Evolutionary conservation across 805 yeast species (phyloP), one percentile per base, ranked within the genome.

Genomic region (Candida golubevii): DNA sequence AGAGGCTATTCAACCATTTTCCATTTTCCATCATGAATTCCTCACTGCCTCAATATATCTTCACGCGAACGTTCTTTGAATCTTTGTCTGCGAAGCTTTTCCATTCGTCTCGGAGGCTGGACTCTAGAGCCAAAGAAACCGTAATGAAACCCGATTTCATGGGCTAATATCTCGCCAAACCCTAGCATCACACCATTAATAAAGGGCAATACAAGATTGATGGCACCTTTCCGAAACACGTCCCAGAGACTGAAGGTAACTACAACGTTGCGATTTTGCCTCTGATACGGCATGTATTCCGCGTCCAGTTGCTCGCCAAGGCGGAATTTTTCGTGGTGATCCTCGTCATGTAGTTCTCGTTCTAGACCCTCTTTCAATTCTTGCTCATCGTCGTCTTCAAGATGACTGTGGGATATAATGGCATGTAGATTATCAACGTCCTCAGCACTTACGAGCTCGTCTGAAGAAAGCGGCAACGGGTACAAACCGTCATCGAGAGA

Each of bases 171-270:
- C 68, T 91, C 98, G 1, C 98, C 98, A 61, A 91, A 88, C 0
- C 98, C 98, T 40, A 91, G 75, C 96, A 90, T 90, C 65, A 91
- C 71, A 8, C 98, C 98, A 57, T 91, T 91, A 54, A 91, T 72
- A 57, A 91, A 89, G 2, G 98, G 98, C 37, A 91, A 66, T 1
- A 89, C 60, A 53, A 91, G 65, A 55, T 91, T 91, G 50, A 91
- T 80, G 2, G 89, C 75, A 18, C 84, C 66, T n/a, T 74, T 71
- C 34, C 69, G 63, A 26, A 76, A 36, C 33, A 77, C 64, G 6
- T 60, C 60, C 71, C 73, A 69, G 7, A 68, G 59, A 58, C 58
- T 57, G 41, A 56, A 56, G 7, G 51, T 28, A 32, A 48, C 26
- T 10, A 46, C 41, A 4, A 32, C 33, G 36, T 38, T 34, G 18